A percentile compares a stretch with the other conserved stretches of the same genome.
Evolutionary conservation across 2,329 filamentous ascomycete species (phyloP).

Genomic region (Chalaropsis thielavioides): DNA sequence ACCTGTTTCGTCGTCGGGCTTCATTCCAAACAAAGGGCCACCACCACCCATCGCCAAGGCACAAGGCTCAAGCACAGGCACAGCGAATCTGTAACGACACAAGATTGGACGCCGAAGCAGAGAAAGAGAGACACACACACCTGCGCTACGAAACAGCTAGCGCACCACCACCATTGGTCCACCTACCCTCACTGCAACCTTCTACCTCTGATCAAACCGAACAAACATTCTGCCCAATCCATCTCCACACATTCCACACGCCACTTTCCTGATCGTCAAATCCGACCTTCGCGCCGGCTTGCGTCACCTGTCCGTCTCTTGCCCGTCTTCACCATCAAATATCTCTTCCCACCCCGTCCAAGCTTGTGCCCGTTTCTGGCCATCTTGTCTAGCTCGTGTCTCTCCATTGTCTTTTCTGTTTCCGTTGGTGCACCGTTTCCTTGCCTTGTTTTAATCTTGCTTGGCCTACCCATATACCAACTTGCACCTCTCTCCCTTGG

Average conservation of each 20-base stretch:
- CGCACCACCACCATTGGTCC: background rate
- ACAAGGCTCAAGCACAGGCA: background rate
- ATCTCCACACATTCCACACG: background rate
- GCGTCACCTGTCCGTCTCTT: background rate
- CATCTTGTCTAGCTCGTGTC: background rate
- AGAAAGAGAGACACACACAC: background rate
- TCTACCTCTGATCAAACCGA: background rate
- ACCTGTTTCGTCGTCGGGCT: background rate
- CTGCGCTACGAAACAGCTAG: background rate
- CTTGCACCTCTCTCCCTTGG: background rate
- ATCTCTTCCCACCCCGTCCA: background rate
- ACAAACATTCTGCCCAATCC: background rate
- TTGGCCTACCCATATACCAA: background rate
- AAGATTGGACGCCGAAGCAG: background rate
- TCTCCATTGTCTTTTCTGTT: background rate
- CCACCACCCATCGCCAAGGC: background rate
- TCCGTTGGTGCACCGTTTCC: background rate
- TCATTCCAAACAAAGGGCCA: background rate
- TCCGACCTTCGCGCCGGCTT: background rate
- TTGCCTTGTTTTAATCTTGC: background rate
- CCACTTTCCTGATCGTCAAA: background rate
- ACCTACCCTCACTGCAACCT: background rate
- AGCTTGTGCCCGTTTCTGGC: slow-evolving; percentile 3
- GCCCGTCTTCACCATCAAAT: background rate
- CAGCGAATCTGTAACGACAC: background rate